These are phyloP conservation scores for Orbilia oligospora DNA, from an alignment of 2,329 filamentous ascomycete species.

Conservation along the genomic window DNA sequence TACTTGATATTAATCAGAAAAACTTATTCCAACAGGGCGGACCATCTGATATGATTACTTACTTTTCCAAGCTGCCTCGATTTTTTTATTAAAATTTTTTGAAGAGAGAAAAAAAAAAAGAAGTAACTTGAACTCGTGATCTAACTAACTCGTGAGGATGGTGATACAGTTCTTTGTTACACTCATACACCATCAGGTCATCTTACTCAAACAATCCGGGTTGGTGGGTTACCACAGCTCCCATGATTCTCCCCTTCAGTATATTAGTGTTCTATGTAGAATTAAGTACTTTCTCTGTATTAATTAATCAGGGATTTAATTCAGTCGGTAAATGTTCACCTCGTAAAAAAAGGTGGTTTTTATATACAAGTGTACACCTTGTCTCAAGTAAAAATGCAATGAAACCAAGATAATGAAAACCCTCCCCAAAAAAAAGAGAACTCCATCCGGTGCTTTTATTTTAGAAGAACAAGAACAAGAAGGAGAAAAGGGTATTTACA, in stretches of 20 bases:
- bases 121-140: too few species aligned
- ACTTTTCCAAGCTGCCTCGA: background rate
- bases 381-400: background rate
- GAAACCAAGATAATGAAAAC: background rate
- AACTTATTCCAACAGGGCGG: slow-evolving; percentile 8
- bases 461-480: too few species aligned
- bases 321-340: too few species aligned
- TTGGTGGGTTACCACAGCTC: background rate
- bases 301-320: too few species aligned
- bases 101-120: too few species aligned
- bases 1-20: too few species aligned
- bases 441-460: slow-evolving; percentile 29
- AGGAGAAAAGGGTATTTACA: slow-evolving; percentile 16
- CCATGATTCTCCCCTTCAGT: background rate
- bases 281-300: too few species aligned
- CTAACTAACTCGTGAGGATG: slow-evolving; percentile 1
- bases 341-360: too few species aligned
- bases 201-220: background rate
- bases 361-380: background rate
- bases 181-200: background rate
- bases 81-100: too few species aligned
- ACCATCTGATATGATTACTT: background rate
- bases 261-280: too few species aligned
- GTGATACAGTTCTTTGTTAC: background rate
- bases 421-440: background rate